Base-by-base conservation (phyloP, 2,329 filamentous ascomycete species). In the Xylaria arbuscula region DNA sequence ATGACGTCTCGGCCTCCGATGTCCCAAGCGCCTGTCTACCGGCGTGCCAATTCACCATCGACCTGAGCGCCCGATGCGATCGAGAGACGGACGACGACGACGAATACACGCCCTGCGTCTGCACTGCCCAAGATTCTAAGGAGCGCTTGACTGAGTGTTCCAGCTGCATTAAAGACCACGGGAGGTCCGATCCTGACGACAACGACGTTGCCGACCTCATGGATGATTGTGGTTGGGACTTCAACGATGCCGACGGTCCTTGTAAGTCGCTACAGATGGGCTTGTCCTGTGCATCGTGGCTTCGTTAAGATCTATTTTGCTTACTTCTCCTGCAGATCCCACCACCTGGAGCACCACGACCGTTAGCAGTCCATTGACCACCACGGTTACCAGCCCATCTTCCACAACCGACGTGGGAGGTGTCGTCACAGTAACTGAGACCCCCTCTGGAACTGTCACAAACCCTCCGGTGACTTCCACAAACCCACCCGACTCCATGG, bases 121-220 rank as follows among this genome's bases (percentile, higher is more conserved):
- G 72, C n/a, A 34, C 19, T 1, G 66, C 67, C 0, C 13, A 57
- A 3, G 64, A 70, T 40, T 62, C 70, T 9, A 59, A 60, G 32
- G 24, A 40, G 32, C 67, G 58, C 40, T 22, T 73, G 42, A 71
- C 66, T 19, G 67, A 70, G 54, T 74, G 72, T 54, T 72, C 72
- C 7, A 69, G 64, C 28, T 73, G 72, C 48, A 59, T 73, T 36
- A 70, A 66, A 55, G 65, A 69, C 28, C 61, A 74, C 61, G 57
- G 64, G 11, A 58, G 34, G 42, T 48, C 45, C 0, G 67, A 71
- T 34, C 60, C 68, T 10, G 67, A 72, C 28, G 72, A 73, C 53
- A 72, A 72, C 59, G 72, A 74, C 28, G 72, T 72, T 10, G 67
- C 70, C 2, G 70, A 74, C 8, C 69, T 74, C 34, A 72, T 74